A percentile compares a stretch with the other conserved stretches of the same genome.
Conservation (phyloP, 2,329 filamentous ascomycete species). For the Apiospora rasikravindrae region DNA sequence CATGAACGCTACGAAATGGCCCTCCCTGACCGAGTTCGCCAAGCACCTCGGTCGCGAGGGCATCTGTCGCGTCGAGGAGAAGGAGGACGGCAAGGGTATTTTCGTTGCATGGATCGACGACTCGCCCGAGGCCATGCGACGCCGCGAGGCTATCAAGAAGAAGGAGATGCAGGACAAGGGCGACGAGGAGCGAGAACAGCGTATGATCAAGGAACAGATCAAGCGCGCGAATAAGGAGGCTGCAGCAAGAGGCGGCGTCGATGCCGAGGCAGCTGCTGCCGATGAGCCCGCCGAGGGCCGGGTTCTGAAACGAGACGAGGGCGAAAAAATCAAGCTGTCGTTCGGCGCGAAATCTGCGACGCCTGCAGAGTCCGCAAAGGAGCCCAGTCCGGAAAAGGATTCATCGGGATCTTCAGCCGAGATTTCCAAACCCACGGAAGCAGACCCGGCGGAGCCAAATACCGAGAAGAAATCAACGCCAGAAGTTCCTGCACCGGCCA, state of each 20-base stretch:
- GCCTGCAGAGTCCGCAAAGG: conserved; percentile 26
- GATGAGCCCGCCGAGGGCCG: conserved; percentile 49
- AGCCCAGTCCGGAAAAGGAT: conserved; percentile 28
- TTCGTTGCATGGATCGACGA: conserved; percentile 92
- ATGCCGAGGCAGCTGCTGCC: conserved; percentile 32
- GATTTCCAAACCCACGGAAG: conserved; percentile 23
- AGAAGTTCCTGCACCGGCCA: neutral
- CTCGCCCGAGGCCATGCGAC: conserved; percentile 79
- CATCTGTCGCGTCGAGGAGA: conserved; percentile 89
- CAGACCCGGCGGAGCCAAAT: conserved; percentile 28
- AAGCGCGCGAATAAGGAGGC: conserved; percentile 69
- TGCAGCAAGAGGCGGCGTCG: conserved; percentile 47
- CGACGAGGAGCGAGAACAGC: conserved; percentile 88
- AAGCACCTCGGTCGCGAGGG: conserved; percentile 86
- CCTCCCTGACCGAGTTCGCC: conserved; percentile 85
- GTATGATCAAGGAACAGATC: conserved; percentile 83
- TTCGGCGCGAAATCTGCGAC: conserved; percentile 58
- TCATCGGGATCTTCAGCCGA: conserved; percentile 5
- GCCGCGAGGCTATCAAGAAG: conserved; percentile 79
- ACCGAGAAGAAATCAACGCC: conserved; percentile 24
- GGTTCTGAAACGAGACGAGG: conserved; percentile 66
- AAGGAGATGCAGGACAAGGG: conserved; percentile 89
- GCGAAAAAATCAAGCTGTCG: conserved; percentile 77
- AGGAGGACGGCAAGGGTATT: conserved; percentile 70
- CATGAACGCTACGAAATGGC: conserved; percentile 93